A percentile compares a stretch with the other conserved stretches of the same genome.
Evolutionary conservation across 208 protist species (phyloP).

Genomic region (Leishmania tarentolae): DNA sequence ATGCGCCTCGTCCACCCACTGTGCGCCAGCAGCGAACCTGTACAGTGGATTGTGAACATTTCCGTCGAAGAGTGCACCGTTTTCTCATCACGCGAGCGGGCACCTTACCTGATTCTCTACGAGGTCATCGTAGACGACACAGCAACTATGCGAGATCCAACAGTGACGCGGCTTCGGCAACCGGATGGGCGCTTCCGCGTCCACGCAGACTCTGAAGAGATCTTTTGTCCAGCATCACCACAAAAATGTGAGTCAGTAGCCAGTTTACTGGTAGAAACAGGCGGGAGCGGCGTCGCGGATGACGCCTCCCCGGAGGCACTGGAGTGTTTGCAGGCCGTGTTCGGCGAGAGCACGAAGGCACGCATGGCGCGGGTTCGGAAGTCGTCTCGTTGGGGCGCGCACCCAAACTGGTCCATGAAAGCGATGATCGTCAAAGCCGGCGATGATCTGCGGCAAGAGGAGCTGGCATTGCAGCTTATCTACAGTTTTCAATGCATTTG

Average conservation of each 20-base stretch:
- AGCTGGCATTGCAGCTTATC: slow-evolving; percentile 93
- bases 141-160: slow-evolving; percentile 78
- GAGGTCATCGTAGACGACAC: slow-evolving; percentile 90
- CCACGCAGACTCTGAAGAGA: slow-evolving; percentile 44
- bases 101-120: slow-evolving; percentile 82
- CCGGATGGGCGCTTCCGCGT: slow-evolving; percentile 68
- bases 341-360: slow-evolving; percentile 65
- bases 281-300: slow-evolving; percentile 7
- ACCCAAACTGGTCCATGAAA: slow-evolving; percentile 85
- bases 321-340: slow-evolving; percentile 47
- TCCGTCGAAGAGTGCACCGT: slow-evolving; percentile 89
- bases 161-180: slow-evolving; percentile 58
- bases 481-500: slow-evolving; percentile 84
- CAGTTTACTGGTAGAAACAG: neutral
- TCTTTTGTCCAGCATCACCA: slow-evolving; percentile 35
- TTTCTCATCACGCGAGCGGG: slow-evolving; percentile 86
- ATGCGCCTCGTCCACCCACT: slow-evolving; percentile 80
- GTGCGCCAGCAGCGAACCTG: slow-evolving; percentile 55
- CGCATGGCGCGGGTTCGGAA: slow-evolving; percentile 54
- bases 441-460: slow-evolving; percentile 94
- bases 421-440: slow-evolving; percentile 93
- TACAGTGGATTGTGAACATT: slow-evolving; percentile 87
- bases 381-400: slow-evolving; percentile 74
- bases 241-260: neutral
- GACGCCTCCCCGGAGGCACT: slow-evolving; percentile 27